Evolutionary conservation across 305 asterid species (phyloP), one percentile per base, ranked within the genome.

Genomic region (Fraxinus sp.): DNA sequence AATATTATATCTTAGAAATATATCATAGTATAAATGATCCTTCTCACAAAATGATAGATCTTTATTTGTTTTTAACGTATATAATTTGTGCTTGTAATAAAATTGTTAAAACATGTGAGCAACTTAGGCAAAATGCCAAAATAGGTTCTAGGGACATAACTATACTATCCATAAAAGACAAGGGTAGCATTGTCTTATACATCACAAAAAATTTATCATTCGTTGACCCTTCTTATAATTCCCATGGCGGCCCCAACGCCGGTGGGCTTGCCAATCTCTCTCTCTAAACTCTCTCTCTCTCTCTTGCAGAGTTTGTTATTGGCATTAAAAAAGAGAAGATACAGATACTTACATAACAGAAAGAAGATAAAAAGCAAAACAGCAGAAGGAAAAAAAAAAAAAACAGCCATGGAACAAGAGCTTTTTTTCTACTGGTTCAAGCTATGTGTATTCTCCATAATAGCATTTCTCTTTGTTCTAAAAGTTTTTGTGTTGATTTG

Each of bases 401-500:
- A 16, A 49, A 7, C 18, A 49, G 78, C 79, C 35, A 78, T 78
- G 80, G 80, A 78, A 32, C 44, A 78, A 55, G 80, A 49, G 22
- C 71, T 7, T 62, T 16, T 49, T 2, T 55, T 55, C 24, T 28
- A 26, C 73, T 55, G 80, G 80, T 78, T 78, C 22, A 78, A 55
- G 46, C 6, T 78, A 30, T 14, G 20, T 13, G 41, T 55, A 30
- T 24, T 55, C 44, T 24, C 46, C 36, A 24, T 78, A 16, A 22
- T 68, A 30, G 9, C 80, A 52, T 78, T 55, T 30, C n/a, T 89
- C 32, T 78, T 85, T 24, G 16, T 76, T 52, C 68, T 83, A 26
- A 93, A 88, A 81, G 20, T 86, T 7, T 85, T 91, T 5, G 71
- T 89, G 77, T 88, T 86, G 76, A 83, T 92, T 0, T 95, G 99